Evolutionary conservation across 495 filamentous ascomycete genomes (phyloP), one percentile per base, ranked within the genome.

Genomic region (Lindgomyces ingoldianus): DNA sequence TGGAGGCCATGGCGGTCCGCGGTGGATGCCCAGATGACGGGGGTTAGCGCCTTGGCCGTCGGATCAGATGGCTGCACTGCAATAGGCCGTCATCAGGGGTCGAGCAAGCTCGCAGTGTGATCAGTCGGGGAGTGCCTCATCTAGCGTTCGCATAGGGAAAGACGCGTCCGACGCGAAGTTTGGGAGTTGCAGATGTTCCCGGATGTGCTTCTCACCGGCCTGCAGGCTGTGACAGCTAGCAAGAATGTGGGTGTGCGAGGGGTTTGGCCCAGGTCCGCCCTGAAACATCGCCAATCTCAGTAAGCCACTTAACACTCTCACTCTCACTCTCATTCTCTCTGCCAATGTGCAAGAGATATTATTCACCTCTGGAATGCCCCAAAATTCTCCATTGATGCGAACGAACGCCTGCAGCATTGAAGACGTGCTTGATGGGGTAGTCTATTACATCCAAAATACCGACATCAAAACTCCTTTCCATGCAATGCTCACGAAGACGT

Each of bases 381-480:
- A n/a, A 29, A 21, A n/a, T 29, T 4, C 1, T 30, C 22, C 8
- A 54, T 29, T 26, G 24, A 54, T 50, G 44, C 44, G 41, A 46
- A 18, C 29, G 44, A 60, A 59, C 56, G 56, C 56, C 56, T 59
- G 44, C 56, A 47, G 33, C 56, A 25, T 26, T 59, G 14, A 29
- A 45, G 4, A 52, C 19, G 30, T 51, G 27, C 29, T n/a, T 24
- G n/a, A 29, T 25, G 41, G 48, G 24, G 54, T 47, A 45, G 19
- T 57, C 54, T 33, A 30, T 29, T 47, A 33, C n/a, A 33, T 25
- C n/a, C 18, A 14, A 12, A 45, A 29, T 24, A 14, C 48, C 26
- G 46, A 45, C 19, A n/a, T 8, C 18, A 33, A 57, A 60, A 60
- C 62, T 65, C 62, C 62, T 24, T 60, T 26, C 55, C 55, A 65